Base-by-base conservation (phyloP, 345 rosid genomes). In the Populus euphratica region DNA sequence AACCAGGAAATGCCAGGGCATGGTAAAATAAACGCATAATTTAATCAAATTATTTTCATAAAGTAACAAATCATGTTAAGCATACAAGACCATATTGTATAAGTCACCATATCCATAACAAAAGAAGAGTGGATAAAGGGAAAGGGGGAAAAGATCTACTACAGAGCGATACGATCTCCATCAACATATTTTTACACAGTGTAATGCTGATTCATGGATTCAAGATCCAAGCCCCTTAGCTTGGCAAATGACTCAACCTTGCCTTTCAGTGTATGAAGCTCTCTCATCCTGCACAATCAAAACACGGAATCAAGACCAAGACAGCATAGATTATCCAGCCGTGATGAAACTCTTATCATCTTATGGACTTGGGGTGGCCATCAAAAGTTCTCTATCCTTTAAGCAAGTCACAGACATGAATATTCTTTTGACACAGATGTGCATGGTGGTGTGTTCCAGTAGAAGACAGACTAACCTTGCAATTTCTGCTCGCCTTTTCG, bases 201-300 rank as follows among this genome's bases (percentile, higher is more conserved):
- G 73, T 80, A 85, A 50, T 80, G 70, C 14, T 70, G 82, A 83
- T 89, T 87, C 65, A 69, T 81, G 81, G 86, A 87, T 1, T 86
- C 86, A 70, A 87, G 70, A 76, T 87, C 88, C 69, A 49, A 20
- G 0, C 88, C 90, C 61, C 85, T 83, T 29, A 85, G 78, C 85
- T 79, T 86, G 81, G 88, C 89, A 71, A 77, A 69, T 59, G 88
- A 86, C 75, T 89, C 90, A 6, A 87, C 87, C 76, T 77, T 86
- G 31, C 92, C 89, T 73, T 87, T 89, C 69, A 86, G 76, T 36
- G 89, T 84, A 65, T 81, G 86, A 82, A 88, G 82, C 84, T 87
- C 90, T 79, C 89, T 89, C 85, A 87, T 52, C 75, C 89, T 86
- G 81, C 78, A 65, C 27, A 62, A 31, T 64, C 75, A 69, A 2